phyloP scores from a whole-genome alignment of 2,329 filamentous ascomycete genomes.

The Ceratocystis huliohia region DNA sequence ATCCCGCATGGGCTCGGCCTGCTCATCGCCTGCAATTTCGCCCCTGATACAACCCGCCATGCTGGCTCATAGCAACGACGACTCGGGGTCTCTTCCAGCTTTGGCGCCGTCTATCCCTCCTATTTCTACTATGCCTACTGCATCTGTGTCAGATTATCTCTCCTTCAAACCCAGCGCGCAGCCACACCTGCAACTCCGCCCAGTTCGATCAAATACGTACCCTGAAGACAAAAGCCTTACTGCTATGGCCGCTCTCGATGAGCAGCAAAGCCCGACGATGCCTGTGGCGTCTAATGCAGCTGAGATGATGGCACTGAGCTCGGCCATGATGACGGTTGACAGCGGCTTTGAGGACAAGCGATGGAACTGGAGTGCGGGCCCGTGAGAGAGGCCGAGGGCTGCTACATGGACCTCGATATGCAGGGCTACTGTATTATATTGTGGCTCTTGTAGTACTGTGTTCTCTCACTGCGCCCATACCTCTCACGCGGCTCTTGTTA shows the following conservation, averaged over 20 bases:
- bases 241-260: not conserved
- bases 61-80: not conserved
- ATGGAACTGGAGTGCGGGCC: slow-evolving; percentile 38
- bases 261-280: slow-evolving; percentile 5
- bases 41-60: not conserved
- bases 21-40: not conserved
- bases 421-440: not conserved
- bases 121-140: not conserved
- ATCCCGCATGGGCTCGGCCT: not conserved
- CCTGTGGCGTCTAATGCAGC: slow-evolving; percentile 9
- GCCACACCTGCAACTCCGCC: not conserved
- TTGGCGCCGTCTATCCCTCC: not conserved
- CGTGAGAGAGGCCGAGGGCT: not conserved
- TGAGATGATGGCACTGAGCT: slow-evolving; percentile 30
- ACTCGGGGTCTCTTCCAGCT: not conserved
- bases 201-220: not conserved
- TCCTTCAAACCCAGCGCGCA: not conserved
- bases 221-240: not conserved
- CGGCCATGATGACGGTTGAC: slow-evolving; percentile 44
- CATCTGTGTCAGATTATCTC: not conserved
- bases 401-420: not conserved
- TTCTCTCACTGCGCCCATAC: too few species aligned
- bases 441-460: not conserved
- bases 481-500: too few species aligned
- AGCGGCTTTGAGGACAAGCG: slow-evolving; percentile 47